Conservation (phyloP, 73 alveolate species). For the Halteria grandinella region DNA sequence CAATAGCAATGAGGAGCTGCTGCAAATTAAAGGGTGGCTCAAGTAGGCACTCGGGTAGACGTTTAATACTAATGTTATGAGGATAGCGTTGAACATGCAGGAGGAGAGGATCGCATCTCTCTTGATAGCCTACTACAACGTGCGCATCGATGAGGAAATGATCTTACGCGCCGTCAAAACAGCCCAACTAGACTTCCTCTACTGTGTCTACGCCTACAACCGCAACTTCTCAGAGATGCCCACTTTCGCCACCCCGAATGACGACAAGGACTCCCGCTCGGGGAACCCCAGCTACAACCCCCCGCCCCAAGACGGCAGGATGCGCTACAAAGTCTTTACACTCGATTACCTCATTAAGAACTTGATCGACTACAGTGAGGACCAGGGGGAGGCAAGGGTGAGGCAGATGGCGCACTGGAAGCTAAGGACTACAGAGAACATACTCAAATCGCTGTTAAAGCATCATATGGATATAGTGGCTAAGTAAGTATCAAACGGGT, state of each 20-base stretch:
- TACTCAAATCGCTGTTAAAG: conserved; percentile 33
- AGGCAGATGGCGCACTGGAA: conserved; percentile 63
- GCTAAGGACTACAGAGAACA: conserved; percentile 27
- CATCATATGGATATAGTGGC: conserved; percentile 62
- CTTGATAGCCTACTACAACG: conserved; percentile 25
- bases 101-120: conserved; percentile 63
- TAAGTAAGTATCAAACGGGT: background rate
- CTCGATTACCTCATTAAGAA: conserved; percentile 30
- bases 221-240: conserved; percentile 47
- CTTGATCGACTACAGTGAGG: conserved; percentile 48
- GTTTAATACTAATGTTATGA: conserved; percentile 55
- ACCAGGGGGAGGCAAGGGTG: conserved; percentile 47
- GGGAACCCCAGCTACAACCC: no score
- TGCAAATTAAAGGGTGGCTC: conserved; percentile 4
- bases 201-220: conserved; percentile 54
- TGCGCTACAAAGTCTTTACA: conserved; percentile 6
- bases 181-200: conserved; percentile 44
- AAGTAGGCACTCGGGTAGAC: conserved; percentile 21
- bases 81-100: conserved; percentile 59
- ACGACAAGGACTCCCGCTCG: no score
- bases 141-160: conserved; percentile 56
- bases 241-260: no score
- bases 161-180: conserved; percentile 56
- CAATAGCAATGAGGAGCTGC: background rate
- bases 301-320: no score